These are phyloP conservation scores for Metschnikowia chrysomelidarum DNA, from an alignment of 805 yeast species.

Conservation along the genomic window DNA sequence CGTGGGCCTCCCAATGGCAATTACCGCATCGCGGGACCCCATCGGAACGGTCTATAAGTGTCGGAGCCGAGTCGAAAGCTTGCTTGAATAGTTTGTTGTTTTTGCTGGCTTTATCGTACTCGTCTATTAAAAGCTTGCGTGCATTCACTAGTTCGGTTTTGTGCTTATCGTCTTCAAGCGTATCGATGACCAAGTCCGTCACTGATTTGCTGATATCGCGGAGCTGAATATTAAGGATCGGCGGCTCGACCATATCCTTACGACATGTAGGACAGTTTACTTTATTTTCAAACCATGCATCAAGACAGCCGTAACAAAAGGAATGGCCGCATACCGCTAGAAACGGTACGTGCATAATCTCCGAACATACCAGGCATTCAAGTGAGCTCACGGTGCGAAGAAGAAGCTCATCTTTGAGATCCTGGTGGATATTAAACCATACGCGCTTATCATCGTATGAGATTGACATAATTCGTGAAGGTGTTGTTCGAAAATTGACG, in stretches of 20 bases:
- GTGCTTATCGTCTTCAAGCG: conserved; percentile 26
- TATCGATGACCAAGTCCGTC: conserved; percentile 39
- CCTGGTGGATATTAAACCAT: conserved; percentile 17
- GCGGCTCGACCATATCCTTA: conserved; percentile 43
- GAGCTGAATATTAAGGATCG: conserved; percentile 52
- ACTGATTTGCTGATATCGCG: conserved; percentile 43
- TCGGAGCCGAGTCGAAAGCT: conserved; percentile 49
- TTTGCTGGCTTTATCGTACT: conserved; percentile 42
- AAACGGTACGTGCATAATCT: conserved; percentile 64
- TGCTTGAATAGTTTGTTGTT: conserved; percentile 44
- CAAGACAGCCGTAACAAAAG: conserved; percentile 65
- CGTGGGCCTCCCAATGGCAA: conserved; percentile 80
- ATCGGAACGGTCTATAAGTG: conserved; percentile 60
- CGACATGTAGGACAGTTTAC: conserved; percentile 73
- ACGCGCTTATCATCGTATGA: conserved; percentile 17
- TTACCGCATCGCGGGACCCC: conserved; percentile 73
- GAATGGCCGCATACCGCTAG: conserved; percentile 69
- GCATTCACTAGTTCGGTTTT: conserved; percentile 22
- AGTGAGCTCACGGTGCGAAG: conserved; percentile 26
- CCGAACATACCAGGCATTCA: conserved; percentile 69
- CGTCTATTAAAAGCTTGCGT: conserved; percentile 26
- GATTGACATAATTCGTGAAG: conserved; percentile 10
- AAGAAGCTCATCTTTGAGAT: conserved; percentile 24
- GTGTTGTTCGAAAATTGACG: no score
- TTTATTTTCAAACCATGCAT: conserved; percentile 57